These are phyloP conservation scores for Aspergillus kassunensis DNA, from an alignment of 495 filamentous ascomycete genomes.

Conservation along the genomic window DNA sequence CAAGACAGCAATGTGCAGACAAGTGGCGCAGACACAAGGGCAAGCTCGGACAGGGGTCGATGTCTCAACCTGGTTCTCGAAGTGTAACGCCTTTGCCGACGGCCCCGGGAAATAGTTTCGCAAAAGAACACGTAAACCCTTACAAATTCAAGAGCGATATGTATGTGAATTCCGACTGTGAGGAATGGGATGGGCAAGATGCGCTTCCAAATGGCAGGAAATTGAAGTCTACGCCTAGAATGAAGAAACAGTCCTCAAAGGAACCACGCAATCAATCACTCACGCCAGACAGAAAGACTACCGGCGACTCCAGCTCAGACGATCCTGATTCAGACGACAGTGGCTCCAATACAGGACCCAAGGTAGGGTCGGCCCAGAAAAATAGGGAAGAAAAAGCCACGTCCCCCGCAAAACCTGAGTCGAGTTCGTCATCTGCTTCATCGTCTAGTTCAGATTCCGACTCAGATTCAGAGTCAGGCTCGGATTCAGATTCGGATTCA, in stretches of 20 bases:
- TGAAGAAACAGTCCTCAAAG: neutral
- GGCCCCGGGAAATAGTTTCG: neutral
- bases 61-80: conserved; percentile 11
- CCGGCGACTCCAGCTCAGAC: neutral
- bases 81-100: neutral
- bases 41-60: conserved; percentile 6
- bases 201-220: neutral
- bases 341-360: neutral
- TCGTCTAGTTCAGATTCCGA: neutral
- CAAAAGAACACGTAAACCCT: neutral
- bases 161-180: conserved; percentile 22
- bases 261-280: neutral
- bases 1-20: conserved; percentile 44
- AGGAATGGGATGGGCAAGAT: conserved; percentile 10
- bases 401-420: no score
- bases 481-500: neutral
- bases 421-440: no score
- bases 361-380: neutral
- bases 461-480: neutral
- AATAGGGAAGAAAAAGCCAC: no score
- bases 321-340: neutral
- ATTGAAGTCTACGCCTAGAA: neutral
- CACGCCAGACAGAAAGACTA: neutral
- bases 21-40: conserved; percentile 41
- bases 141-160: conserved; percentile 20